These are phyloP conservation scores for Avena insularis DNA, from an alignment of 176 grass and related monocot genomes.

Conservation along the genomic window DNA sequence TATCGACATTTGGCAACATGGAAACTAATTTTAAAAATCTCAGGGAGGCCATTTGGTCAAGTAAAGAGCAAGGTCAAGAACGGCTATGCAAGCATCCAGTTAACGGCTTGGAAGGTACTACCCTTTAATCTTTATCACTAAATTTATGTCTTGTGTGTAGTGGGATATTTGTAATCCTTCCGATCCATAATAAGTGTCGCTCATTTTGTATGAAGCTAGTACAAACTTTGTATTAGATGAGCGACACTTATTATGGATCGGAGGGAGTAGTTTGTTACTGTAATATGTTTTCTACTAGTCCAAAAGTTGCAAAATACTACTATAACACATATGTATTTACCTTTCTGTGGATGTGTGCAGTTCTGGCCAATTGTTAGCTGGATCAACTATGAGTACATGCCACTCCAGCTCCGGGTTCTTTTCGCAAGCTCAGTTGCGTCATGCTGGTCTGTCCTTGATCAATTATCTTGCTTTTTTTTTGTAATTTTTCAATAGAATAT, in stretches of 20 bases:
- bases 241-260: no score
- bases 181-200: no score
- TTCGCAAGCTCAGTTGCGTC: slow-evolving; percentile 80
- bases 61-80: slow-evolving; percentile 80
- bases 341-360: slow-evolving; percentile 46
- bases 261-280: background rate
- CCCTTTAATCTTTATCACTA: background rate
- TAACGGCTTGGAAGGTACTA: slow-evolving; percentile 87
- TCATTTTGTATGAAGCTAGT: no score
- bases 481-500: background rate
- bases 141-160: background rate
- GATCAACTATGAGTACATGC: slow-evolving; percentile 94
- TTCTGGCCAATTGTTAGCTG: slow-evolving; percentile 89
- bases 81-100: slow-evolving; percentile 70
- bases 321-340: background rate
- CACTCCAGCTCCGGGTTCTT: slow-evolving; percentile 85
- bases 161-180: background rate
- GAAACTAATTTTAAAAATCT: slow-evolving; percentile 35
- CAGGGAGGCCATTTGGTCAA: slow-evolving; percentile 80
- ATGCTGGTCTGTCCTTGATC: slow-evolving; percentile 59
- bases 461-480: background rate
- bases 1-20: background rate
- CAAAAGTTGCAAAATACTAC: background rate
- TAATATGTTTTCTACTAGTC: background rate
- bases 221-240: no score